Percentiles rank a stretch among this genome's conserved stretches.
Conservation (phyloP, 495 filamentous ascomycete genomes). For the Tuber umbilicatum region DNA sequence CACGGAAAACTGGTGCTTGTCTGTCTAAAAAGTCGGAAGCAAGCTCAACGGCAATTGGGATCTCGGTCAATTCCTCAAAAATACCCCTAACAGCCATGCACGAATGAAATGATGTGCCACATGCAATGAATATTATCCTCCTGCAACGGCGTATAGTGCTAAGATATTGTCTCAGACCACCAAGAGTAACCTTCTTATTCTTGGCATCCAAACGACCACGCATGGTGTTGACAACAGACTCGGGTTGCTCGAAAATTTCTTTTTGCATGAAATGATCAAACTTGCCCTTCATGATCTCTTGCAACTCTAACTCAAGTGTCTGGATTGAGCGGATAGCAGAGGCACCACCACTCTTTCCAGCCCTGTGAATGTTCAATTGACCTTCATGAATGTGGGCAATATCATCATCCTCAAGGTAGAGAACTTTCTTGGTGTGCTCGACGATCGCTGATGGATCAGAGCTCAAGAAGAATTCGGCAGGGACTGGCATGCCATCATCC, state of each 20-base stretch:
- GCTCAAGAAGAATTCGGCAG: constrained; percentile 97
- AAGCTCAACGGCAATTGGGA: constrained; percentile 92
- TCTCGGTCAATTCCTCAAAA: constrained; percentile 96
- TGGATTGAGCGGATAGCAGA: constrained; percentile 96
- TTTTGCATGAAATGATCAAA: constrained; percentile 99
- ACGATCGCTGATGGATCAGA: constrained; percentile 97
- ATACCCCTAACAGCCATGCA: constrained; percentile 98
- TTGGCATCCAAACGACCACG: constrained; percentile 89
- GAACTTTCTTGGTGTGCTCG: constrained; percentile 99
- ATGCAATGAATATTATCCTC: constrained; percentile 95
- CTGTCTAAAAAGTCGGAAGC: constrained; percentile 97
- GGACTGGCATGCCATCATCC: constrained; percentile 92
- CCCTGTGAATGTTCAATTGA: constrained; percentile 94
- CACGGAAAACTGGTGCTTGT: constrained; percentile 97
- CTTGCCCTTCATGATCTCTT: constrained; percentile 99
- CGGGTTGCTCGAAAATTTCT: constrained; percentile 99
- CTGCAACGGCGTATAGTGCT: constrained; percentile 92
- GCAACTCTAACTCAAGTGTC: constrained; percentile 94
- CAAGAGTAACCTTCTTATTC: constrained; percentile 90
- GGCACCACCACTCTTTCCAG: constrained; percentile 91
- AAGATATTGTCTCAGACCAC: constrained; percentile 92
- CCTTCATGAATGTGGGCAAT: constrained; percentile 99
- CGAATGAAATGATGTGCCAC: constrained; percentile 94
- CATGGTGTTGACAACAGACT: constrained; percentile 99
- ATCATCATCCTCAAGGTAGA: constrained; percentile 98